Conservation (phyloP, 176 grass and related monocot genomes). For the Miscanthus lutarioriparius region DNA sequence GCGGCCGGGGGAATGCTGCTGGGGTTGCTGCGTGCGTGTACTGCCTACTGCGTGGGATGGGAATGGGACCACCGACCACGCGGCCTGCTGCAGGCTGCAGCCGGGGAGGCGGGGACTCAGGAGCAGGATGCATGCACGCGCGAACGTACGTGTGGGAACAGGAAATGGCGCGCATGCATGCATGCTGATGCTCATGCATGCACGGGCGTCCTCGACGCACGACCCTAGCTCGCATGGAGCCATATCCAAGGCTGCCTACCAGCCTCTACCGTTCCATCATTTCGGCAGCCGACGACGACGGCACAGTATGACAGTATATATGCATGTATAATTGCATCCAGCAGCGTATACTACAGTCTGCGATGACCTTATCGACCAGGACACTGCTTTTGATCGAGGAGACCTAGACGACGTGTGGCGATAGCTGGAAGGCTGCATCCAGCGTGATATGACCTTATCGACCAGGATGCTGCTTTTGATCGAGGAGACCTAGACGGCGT, state of each 20-base stretch:
- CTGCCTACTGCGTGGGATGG: too few species aligned
- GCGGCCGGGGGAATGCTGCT: background rate
- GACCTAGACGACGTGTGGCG: too few species aligned
- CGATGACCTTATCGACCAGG: background rate
- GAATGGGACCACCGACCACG: background rate
- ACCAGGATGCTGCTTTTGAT: too few species aligned
- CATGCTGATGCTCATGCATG: background rate
- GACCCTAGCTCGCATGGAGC: background rate
- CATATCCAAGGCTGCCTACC: too few species aligned
- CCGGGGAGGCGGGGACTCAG: too few species aligned
- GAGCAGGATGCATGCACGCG: background rate
- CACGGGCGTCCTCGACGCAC: background rate
- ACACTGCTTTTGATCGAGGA: too few species aligned
- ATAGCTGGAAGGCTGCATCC: too few species aligned
- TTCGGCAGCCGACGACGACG: background rate
- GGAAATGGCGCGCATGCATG: conserved; percentile 6
- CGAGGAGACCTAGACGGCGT: too few species aligned
- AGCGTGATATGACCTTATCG: too few species aligned
- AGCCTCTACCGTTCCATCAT: background rate
- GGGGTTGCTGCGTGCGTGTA: background rate
- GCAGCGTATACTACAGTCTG: background rate
- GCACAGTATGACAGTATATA: too few species aligned
- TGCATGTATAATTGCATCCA: too few species aligned
- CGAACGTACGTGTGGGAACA: background rate
- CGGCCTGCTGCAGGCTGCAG: background rate